Percentiles rank a stretch among this genome's conserved stretches.
These are phyloP conservation scores for Arabidopsis arenosa DNA, from an alignment of 345 rosid species.

Conservation along the genomic window DNA sequence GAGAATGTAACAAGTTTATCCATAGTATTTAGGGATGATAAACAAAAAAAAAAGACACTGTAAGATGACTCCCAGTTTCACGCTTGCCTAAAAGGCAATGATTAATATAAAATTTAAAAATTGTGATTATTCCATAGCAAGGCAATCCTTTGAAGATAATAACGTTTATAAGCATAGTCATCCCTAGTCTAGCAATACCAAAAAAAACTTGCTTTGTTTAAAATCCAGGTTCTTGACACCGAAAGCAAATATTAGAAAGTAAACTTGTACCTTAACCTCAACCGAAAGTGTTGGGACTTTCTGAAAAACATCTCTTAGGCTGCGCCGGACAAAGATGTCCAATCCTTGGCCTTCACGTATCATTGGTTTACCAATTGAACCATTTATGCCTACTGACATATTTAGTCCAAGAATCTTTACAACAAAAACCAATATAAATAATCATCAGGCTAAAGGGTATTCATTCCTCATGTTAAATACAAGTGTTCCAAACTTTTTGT, in stretches of 20 bases:
- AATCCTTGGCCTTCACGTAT: slow-evolving; percentile 87
- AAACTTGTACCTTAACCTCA: slow-evolving; percentile 78
- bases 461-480: slow-evolving; percentile 25
- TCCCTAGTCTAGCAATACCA: slow-evolving; percentile 25
- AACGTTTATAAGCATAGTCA: slow-evolving; percentile 15
- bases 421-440: slow-evolving; percentile 34
- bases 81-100: slow-evolving; percentile 29
- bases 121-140: slow-evolving; percentile 27
- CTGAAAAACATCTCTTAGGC: slow-evolving; percentile 93
- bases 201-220: slow-evolving; percentile 1
- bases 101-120: background rate
- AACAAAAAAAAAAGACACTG: slow-evolving; percentile 3
- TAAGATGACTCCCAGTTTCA: slow-evolving; percentile 20
- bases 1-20: slow-evolving; percentile 25
- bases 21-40: background rate
- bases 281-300: slow-evolving; percentile 91
- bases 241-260: slow-evolving; percentile 13
- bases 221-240: slow-evolving; percentile 31
- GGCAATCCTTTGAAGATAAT: slow-evolving; percentile 4
- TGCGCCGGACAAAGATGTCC: slow-evolving; percentile 82
- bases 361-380: slow-evolving; percentile 84
- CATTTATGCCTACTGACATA: slow-evolving; percentile 91
- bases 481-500: slow-evolving; percentile 14
- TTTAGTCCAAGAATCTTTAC: slow-evolving; percentile 89
- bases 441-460: slow-evolving; percentile 20